Evolutionary conservation across 2,329 filamentous ascomycete genomes (phyloP), one percentile per base, ranked within the genome.

Genomic region (Penicillium sp.): DNA sequence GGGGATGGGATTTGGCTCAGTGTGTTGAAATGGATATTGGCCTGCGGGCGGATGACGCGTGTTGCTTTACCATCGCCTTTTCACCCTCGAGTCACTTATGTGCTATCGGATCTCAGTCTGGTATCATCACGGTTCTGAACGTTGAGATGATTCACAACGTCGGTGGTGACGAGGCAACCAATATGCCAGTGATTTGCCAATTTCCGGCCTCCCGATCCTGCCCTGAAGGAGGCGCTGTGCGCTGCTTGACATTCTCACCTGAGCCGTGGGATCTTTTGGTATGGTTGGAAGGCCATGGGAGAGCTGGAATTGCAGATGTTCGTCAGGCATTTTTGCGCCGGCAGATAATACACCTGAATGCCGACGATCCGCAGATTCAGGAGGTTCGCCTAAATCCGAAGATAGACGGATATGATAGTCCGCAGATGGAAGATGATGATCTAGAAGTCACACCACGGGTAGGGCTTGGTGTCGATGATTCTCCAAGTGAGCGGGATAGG

Each of bases 181-280:
- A 76, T 28, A 66, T 59, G 71, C 49, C 68, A 0, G 80, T 95
- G 42, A 74, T 96, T 33, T 86, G 86, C 20, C 82, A 86, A 8
- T 90, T 97, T 63, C 82, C 82, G 51, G 92, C 91, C 14, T 92
- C 91, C 0, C 80, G 90, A 54, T 83, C 89, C 0, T 81, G 82
- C 53, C 80, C 78, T n/a, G 80, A 83, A 20, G 79, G 82, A 18
- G 92, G 92, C 39, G 91, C 92, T 28, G 85, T 97, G 47, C 83
- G 94, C 55, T 90, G 91, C 55, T 95, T 97, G 88, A 81, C 87
- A 1, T 99, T 99, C 68, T 91, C 89, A 4, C 92, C 92, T 0
- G 88, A 89, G 1, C 90, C 92, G 0, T 92, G 87, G 78, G 92
- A 96, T 67, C 81, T 99, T 16, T 76, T 99, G 36, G 88, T 95